Conservation (phyloP, 352 stramenopile genomes). For the Globisporangium megalacanthum region DNA sequence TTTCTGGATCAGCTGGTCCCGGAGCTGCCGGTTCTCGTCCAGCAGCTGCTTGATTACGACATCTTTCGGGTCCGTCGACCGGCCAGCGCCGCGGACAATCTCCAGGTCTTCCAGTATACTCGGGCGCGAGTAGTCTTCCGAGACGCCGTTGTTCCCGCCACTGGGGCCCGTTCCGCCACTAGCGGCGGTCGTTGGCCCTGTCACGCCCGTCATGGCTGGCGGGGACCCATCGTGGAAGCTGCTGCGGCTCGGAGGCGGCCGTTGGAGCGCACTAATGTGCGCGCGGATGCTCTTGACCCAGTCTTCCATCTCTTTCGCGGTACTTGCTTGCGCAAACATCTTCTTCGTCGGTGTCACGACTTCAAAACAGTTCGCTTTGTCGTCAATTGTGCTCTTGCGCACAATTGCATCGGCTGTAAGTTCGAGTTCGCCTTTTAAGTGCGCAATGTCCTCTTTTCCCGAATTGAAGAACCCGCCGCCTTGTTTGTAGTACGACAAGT, state of each 20-base stretch:
- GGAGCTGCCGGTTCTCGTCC: slow-evolving; percentile 73
- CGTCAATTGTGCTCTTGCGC: slow-evolving; percentile 79
- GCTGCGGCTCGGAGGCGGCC: slow-evolving; percentile 21
- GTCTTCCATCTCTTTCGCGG: slow-evolving; percentile 79
- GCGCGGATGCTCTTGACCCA: slow-evolving; percentile 83
- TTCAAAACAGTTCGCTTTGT: slow-evolving; percentile 86
- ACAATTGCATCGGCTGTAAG: slow-evolving; percentile 77
- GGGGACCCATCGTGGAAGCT: slow-evolving; percentile 62
- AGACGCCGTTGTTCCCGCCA: background rate
- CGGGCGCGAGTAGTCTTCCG: slow-evolving; percentile 74
- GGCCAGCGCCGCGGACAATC: slow-evolving; percentile 73
- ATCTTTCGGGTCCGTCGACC: slow-evolving; percentile 81
- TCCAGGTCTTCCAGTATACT: slow-evolving; percentile 83
- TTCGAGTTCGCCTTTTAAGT: slow-evolving; percentile 79
- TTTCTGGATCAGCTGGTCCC: slow-evolving; percentile 75
- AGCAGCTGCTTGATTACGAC: slow-evolving; percentile 84
- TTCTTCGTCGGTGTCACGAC: slow-evolving; percentile 77
- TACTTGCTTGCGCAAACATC: slow-evolving; percentile 83
- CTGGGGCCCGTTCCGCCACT: too few species aligned
- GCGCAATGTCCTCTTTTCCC: slow-evolving; percentile 81
- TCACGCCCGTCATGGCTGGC: slow-evolving; percentile 15
- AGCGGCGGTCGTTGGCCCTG: too few species aligned
- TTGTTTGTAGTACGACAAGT: slow-evolving; percentile 87
- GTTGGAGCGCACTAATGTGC: slow-evolving; percentile 74
- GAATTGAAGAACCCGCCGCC: slow-evolving; percentile 82